Evolutionary conservation across 2,329 filamentous ascomycete species (phyloP), one percentile per base, ranked within the genome.

Genomic region (Daldinia eschscholtzii): DNA sequence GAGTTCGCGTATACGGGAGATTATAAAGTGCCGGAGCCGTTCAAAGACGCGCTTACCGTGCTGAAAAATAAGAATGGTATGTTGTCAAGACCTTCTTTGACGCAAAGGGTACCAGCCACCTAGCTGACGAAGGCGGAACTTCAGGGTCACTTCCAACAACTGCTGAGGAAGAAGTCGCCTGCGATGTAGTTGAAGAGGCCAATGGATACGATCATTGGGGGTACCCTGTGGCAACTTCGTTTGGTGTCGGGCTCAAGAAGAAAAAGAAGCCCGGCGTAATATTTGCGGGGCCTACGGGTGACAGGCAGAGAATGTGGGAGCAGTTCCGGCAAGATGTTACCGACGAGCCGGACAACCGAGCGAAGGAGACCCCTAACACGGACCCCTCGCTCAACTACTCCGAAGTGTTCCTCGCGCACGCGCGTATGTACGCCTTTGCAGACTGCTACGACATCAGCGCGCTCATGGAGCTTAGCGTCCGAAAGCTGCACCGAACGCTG

Each of bases 1-100:
- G 80, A 86, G 68, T 85, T 82, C 77, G 82, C 83, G 12, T 86
- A 86, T 65, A 84, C 81, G 0, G 82, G 83, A 9, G 78, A 84
- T 59, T 86, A 85, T 67, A 78, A 72, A 10, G 79, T 81, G 6
- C 30, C 82, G 78, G 3, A 68, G 63, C 28, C 71, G 41, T 57
- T 30, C 3, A 46, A 39, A n/a, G 46, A 62, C 13, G n/a, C 30
- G 3, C 35, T 33, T 52, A 30, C 53, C 5, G 28, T 33, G 6
- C 30, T 23, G 1, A 15, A 50, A 6, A 9, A 7, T 6, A 18
- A 61, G 26, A 52, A 46, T 9, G n/a, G 63, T 63, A 66, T 10
- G 61, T 35, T 6, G 5, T 33, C 7, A 6, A 30, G n/a, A 26
- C n/a, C 18, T 2, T 3, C 26, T 23, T 12, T 33, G 10, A 1